Evolutionary conservation across 345 rosid species (phyloP), one percentile per base, ranked within the genome.

Genomic region (Murraya paniculata): DNA sequence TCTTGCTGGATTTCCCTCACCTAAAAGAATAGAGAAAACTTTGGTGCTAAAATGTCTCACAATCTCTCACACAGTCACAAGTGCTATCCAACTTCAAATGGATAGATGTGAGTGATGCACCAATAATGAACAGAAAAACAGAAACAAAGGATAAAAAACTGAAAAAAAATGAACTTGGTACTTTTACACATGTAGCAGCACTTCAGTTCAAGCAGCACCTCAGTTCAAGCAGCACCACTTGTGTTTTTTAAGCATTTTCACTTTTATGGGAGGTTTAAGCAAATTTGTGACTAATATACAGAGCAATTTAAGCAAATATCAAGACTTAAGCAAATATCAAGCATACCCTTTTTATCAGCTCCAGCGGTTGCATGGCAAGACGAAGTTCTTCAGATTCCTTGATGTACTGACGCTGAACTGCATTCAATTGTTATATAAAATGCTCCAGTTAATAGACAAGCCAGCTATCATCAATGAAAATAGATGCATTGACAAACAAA

Each of bases 1-100:
- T 92, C 99, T 78, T 87, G 94, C 82, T 92, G 86, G 76, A 96
- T 96, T 87, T 90, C 99, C 82, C 86, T 84, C 6, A 96, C 98
- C 99, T 96, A 79, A 56, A 53, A 64, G 24, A 76, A 83, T 38
- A 50, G 48, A 22, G 14, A 64, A 76, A 77, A 24, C 18, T 19
- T 56, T 24, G 48, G 21, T 35, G 72, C 10, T 25, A 53, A 66
- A 35, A 30, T 45, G 41, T 38, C 14, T 27, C 35, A 10, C 28
- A 25, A 61, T 22, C 59, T 31, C 60, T 21, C 24, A 3, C n/a
- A 2, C 39, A 22, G 41, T 21, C 24, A 13, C 22, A 10, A 7
- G 62, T 22, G 27, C n/a, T 7, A 22, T 50, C 35, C 78, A 31
- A 62, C 59, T 39, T 74, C 41, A 31, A 50, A 30, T 22, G n/a